Base-by-base conservation (phyloP, 805 yeast genomes). In the Kuraishia capsulata region DNA sequence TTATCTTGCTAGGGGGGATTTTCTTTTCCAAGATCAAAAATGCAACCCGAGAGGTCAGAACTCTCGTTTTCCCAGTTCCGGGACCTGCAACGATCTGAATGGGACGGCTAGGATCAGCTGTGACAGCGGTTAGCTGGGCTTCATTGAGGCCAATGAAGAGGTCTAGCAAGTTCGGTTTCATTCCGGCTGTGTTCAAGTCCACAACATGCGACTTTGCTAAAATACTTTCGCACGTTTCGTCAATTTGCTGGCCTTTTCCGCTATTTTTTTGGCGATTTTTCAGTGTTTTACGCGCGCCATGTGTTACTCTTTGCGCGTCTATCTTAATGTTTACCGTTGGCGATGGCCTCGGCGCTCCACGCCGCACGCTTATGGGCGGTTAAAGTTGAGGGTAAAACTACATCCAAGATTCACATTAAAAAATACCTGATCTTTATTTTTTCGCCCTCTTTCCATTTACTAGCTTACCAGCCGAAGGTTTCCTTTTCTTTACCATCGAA, bases 51-150 rank as follows among this genome's bases (percentile, higher is more conserved):
- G 87, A 69, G 0, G 86, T 78, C 21, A 90, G 57, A 2, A 92
- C 90, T 53, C 78, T 79, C 2, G 98, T 90, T 56, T 90, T 90
- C 4, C 81, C 81, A 0, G 80, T 73, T 2, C 81, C 80, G 1
- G 81, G 81, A 0, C 81, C 81, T 1, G 81, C 81, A 9, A 74
- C 56, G 30, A 75, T 65, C 47, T 73, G 77, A 33, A 74, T 52
- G 16, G 65, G 62, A 1, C 61, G 56, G 4, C 55, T 39, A 5
- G 57, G 45, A 1, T 68, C 61, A 1, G 71, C 57, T 1, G 61
- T 54, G 10, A 71, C 74, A 2, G 79, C 80, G 38, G 49, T 40
- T 8, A 40, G 42, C 47, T 74, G 81, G 34, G 53, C 53, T 1
- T 37, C 44, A 41, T 74, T 74, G 35, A 74, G 54, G 2, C 39